Conservation (phyloP, 179 eudicot genomes). For the Drosera spatulata region DNA sequence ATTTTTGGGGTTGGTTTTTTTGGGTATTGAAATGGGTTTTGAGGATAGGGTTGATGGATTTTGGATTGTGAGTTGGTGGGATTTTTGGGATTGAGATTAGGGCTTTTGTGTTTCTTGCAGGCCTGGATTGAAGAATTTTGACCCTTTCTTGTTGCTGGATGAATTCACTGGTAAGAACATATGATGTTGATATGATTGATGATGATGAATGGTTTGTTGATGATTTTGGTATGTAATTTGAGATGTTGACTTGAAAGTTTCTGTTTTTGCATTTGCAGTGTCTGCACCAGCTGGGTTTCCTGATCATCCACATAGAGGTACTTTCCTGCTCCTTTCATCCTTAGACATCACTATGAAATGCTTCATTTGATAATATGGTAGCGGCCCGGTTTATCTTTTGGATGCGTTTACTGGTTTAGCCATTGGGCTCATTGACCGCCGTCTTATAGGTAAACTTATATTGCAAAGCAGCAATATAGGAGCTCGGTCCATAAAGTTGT, state of each 20-base stretch:
- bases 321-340: not conserved
- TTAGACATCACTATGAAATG: no score
- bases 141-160: slow-evolving; percentile 88
- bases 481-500: no score
- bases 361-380: no score
- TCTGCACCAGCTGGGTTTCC: slow-evolving; percentile 94
- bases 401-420: no score
- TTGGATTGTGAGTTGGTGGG: not conserved
- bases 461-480: no score
- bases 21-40: no score
- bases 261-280: slow-evolving; percentile 34
- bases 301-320: slow-evolving; percentile 97
- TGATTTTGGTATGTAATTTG: not conserved
- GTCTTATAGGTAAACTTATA: no score
- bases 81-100: not conserved
- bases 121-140: slow-evolving; percentile 64
- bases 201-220: not conserved
- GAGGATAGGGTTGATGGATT: no score
- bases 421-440: no score
- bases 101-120: slow-evolving; percentile 20
- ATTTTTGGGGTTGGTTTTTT: no score
- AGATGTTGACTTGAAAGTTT: not conserved
- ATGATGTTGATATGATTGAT: not conserved
- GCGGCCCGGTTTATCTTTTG: no score
- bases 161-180: slow-evolving; percentile 57